Conservation (phyloP, 2,329 filamentous ascomycete genomes). For the Talaromyces sp. region DNA sequence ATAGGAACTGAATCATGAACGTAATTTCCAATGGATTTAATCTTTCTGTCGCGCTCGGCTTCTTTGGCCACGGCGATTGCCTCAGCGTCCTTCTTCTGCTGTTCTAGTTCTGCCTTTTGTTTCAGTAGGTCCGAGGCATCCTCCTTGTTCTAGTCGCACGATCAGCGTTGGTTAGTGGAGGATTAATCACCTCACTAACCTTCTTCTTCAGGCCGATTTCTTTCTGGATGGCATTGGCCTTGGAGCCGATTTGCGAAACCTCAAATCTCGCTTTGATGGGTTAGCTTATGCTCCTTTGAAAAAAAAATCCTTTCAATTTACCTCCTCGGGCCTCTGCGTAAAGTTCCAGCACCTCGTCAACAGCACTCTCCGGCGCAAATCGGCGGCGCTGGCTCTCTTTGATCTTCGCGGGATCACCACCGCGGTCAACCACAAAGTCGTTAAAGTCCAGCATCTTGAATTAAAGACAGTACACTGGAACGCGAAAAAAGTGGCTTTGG, state of each 20-base stretch:
- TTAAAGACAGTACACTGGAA: not conserved
- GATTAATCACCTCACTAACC: constrained; percentile 39
- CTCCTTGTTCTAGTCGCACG: constrained; percentile 65
- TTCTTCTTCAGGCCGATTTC: constrained; percentile 90
- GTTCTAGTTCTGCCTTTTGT: constrained; percentile 71
- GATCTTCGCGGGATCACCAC: constrained; percentile 86
- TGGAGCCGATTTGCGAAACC: constrained; percentile 71
- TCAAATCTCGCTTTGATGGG: constrained; percentile 61
- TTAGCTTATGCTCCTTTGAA: constrained; percentile 9
- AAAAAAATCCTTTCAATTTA: constrained; percentile 28
- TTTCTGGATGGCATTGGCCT: constrained; percentile 86
- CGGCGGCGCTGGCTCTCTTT: constrained; percentile 84
- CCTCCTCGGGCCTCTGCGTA: constrained; percentile 81
- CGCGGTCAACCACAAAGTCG: constrained; percentile 79
- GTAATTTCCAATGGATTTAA: constrained; percentile 81
- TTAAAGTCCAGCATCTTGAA: constrained; percentile 65
- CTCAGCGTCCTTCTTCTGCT: constrained; percentile 74
- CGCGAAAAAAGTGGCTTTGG: not conserved
- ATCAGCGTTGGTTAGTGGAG: not conserved
- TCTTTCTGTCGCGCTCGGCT: constrained; percentile 65
- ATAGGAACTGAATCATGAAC: constrained; percentile 85
- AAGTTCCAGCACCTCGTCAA: constrained; percentile 83
- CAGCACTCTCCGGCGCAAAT: constrained; percentile 71
- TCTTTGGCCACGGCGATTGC: constrained; percentile 73
- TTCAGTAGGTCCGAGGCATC: constrained; percentile 73